These are phyloP conservation scores for Phallus indusiatus DNA, from an alignment of 768 basidiomycete species.

Conservation along the genomic window DNA sequence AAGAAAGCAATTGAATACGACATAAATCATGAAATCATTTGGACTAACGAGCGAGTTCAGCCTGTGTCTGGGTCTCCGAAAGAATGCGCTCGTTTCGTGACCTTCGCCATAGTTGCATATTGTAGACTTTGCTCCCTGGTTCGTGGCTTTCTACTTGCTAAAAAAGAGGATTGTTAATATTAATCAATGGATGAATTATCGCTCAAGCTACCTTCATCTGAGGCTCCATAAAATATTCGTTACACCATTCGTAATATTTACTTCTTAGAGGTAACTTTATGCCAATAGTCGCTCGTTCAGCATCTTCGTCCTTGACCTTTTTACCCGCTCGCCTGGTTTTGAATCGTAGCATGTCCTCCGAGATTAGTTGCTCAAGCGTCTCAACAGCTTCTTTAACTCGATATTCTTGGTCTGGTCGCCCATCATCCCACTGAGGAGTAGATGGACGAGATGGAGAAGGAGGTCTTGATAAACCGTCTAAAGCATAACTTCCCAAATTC, in stretches of 20 bases:
- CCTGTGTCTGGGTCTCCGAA: conserved; percentile 57
- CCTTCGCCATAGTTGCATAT: conserved; percentile 92
- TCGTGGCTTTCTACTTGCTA: conserved; percentile 94
- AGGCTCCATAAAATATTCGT: conserved; percentile 95
- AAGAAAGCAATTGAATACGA: conserved; percentile 9
- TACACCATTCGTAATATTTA: conserved; percentile 90
- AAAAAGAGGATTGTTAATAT: conserved; percentile 8
- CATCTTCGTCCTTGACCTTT: conserved; percentile 61
- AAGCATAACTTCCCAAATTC: conserved; percentile 4
- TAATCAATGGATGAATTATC: background rate
- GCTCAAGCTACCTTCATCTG: conserved; percentile 81
- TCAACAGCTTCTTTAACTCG: conserved; percentile 42
- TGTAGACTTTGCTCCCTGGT: conserved; percentile 88
- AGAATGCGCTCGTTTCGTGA: conserved; percentile 79
- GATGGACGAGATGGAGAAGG: background rate
- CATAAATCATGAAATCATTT: background rate
- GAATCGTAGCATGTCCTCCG: conserved; percentile 91
- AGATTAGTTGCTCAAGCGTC: conserved; percentile 83
- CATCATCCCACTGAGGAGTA: background rate
- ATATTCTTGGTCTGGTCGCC: background rate
- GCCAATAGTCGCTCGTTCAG: background rate
- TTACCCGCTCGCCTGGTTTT: conserved; percentile 69
- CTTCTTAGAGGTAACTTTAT: conserved; percentile 73
- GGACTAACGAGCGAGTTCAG: conserved; percentile 61
- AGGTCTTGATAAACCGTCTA: background rate